Evolutionary conservation across 345 rosid species (phyloP), one percentile per base, ranked within the genome.

Genomic region (Hibiscus syriacus): DNA sequence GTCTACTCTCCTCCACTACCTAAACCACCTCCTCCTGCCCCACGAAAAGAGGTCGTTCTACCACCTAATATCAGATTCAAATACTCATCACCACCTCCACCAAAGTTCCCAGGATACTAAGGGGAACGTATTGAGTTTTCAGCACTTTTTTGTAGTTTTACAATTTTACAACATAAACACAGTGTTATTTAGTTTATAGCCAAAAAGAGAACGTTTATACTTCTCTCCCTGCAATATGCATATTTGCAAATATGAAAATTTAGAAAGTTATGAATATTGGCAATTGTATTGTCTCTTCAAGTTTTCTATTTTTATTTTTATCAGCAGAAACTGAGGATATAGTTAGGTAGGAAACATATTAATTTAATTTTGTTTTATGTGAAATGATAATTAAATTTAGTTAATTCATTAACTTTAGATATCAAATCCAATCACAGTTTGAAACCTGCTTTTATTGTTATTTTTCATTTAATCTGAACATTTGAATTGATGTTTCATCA

Each of bases 61-160:
- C 75, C 73, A 11, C 68, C 9, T 69, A 73, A 46, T 1, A 52
- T 75, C 55, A 76, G 14, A 26, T 63, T 65, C 74, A 43, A 54
- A 49, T 75, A 55, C 78, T 45, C 74, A 23, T 78, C 82, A 48
- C 60, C 80, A 5, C 72, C 79, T 38, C 75, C 76, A 4, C 55
- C 52, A 56, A 6, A 27, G 2, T 61, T 48, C 80, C 19, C 46
- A 64, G 72, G 74, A 16, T 67, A 52, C 70, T 39, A 58, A 50
- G 58, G 20, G 20, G 1, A 23, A 23, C 23, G 25, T 43, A 36
- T 29, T 55, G 1, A 13, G 34, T 4, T 26, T 27, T 55, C 14
- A 26, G 14, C 6, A 2, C 4, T 11, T 55, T 25, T 25, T 14
- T 5, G 1, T 55, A 55, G 60, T 14, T 27, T 55, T 5, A 27